Evolutionary conservation across 2,329 filamentous ascomycete species (phyloP).

Genomic region (Sarocladium brachiariae): DNA sequence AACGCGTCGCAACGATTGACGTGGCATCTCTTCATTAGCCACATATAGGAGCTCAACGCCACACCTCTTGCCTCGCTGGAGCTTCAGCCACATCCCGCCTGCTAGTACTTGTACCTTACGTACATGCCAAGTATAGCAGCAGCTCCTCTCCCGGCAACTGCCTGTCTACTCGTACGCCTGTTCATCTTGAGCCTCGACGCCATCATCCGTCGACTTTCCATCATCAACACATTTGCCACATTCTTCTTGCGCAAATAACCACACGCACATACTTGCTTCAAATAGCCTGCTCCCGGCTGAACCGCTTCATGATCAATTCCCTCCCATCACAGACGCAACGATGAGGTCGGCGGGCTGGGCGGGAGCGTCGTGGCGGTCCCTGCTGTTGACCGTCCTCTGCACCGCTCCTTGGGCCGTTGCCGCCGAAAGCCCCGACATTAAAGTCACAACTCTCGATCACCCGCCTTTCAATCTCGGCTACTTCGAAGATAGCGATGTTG

Average conservation of each 20-base stretch:
- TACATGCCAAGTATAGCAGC: constrained; percentile 5
- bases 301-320: constrained; percentile 36
- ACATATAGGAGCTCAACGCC: not conserved
- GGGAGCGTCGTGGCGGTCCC: constrained; percentile 39
- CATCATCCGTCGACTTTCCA: not conserved
- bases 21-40: constrained; percentile 7
- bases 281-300: not conserved
- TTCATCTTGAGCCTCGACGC: constrained; percentile 2
- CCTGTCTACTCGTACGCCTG: constrained; percentile 1
- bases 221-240: not conserved
- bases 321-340: constrained; percentile 30
- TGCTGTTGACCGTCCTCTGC: constrained; percentile 42
- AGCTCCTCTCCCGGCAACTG: constrained; percentile 3
- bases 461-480: constrained; percentile 69
- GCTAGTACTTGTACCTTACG: not conserved
- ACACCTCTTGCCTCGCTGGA: not conserved
- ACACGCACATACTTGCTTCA: not conserved
- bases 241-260: not conserved
- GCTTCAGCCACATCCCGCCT: constrained; percentile 2
- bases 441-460: constrained; percentile 57
- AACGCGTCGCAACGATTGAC: constrained; percentile 5
- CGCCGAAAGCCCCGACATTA: constrained; percentile 61
- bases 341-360: constrained; percentile 49
- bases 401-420: constrained; percentile 28
- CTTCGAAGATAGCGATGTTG: constrained; percentile 80